Evolutionary conservation across 192 early-diverging fungal species (phyloP), one percentile per base, ranked within the genome.

Genomic region (Chytriomyces sp.): DNA sequence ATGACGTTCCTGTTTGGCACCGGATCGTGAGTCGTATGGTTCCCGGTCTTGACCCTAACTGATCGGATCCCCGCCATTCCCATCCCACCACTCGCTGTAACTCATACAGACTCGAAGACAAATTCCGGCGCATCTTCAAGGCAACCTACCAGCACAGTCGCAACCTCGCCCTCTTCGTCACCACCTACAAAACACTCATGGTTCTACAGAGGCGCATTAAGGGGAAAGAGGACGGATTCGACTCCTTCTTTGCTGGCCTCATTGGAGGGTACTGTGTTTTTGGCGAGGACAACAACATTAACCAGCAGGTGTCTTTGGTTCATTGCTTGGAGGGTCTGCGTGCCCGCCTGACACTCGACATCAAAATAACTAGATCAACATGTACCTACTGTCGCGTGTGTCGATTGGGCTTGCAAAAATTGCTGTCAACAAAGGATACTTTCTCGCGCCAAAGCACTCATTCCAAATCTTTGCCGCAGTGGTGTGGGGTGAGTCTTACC

Each of bases 311-410:
- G 81, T 56, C 65, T 40, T 39, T 10, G n/a, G n/a, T n/a, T n/a
- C n/a, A n/a, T n/a, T n/a, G n/a, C n/a, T n/a, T n/a, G n/a, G 26
- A n/a, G 4, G 26, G 40, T n/a, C n/a, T n/a, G n/a, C n/a, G n/a
- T n/a, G 39, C 41, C 37, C 36, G 36, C 53, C 39, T 10, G 10
- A 1, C 58, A 55, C 53, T 28, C 26, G 39, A n/a, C n/a, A n/a
- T n/a, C n/a, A n/a, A n/a, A n/a, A n/a, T n/a, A n/a, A n/a, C 44
- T 76, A 94, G 92, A 98, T 98, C 67, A 89, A 93, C 0, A 80
- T 97, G 55, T 98, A 98, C 69, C 80, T 98, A 39, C 96, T 98
- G 77, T 96, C 95, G 22, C 89, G 96, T 30, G 89, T 98, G 44
- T 77, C 91, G 74, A 85, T 94, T 74, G 96, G 94, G 5, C 67